A percentile compares a stretch with the other conserved stretches of the same genome.
Evolutionary conservation across 495 filamentous ascomycete species (phyloP).

Genomic region (Cenococcum geophilum): DNA sequence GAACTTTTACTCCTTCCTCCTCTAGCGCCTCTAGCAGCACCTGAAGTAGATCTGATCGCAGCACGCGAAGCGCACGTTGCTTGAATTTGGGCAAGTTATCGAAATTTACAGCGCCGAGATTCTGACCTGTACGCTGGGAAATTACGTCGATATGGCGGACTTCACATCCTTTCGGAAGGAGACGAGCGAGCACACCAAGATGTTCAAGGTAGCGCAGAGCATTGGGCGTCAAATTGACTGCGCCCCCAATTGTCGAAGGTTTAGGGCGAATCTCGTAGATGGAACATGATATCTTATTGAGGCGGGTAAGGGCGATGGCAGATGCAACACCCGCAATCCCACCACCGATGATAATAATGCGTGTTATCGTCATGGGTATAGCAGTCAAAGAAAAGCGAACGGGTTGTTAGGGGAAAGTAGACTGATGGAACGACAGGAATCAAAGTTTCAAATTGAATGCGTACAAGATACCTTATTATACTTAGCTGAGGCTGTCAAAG

Average conservation of each 20-base stretch:
- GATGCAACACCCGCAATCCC: slow-evolving; percentile 21
- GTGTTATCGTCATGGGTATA: slow-evolving; percentile 13
- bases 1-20: slow-evolving; percentile 16
- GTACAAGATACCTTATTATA: too few species aligned
- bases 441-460: too few species aligned
- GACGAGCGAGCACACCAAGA: slow-evolving; percentile 11
- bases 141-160: slow-evolving; percentile 20
- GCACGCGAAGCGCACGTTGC: slow-evolving; percentile 19
- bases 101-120: slow-evolving; percentile 16
- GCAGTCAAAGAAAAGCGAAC: too few species aligned
- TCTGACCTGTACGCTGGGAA: slow-evolving; percentile 19
- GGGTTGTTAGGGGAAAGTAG: too few species aligned
- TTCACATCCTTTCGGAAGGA: slow-evolving; percentile 12
- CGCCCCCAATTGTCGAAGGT: slow-evolving; percentile 26
- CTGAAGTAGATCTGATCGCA: slow-evolving; percentile 15
- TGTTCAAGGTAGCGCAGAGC: slow-evolving; percentile 24
- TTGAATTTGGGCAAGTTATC: slow-evolving; percentile 21
- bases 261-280: slow-evolving; percentile 22
- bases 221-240: slow-evolving; percentile 24
- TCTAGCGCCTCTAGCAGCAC: slow-evolving; percentile 14
- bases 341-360: slow-evolving; percentile 26
- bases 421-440: too few species aligned
- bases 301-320: slow-evolving; percentile 18
- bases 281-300: slow-evolving; percentile 11
- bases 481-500: too few species aligned